Conservation (phyloP, 2,329 filamentous ascomycete genomes). For the Scolecobasidium constrictum region DNA sequence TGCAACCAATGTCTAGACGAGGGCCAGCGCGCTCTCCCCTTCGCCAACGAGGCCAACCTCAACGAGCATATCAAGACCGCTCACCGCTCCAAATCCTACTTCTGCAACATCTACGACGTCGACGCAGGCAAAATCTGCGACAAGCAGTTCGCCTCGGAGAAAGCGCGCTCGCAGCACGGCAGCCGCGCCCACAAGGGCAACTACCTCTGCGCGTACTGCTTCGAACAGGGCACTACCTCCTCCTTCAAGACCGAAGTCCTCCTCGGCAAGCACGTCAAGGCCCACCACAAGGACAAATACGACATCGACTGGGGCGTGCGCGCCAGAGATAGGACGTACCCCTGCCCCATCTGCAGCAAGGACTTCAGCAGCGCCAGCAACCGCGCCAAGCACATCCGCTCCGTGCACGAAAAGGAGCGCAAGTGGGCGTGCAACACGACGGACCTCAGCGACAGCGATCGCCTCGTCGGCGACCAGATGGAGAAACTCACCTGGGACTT, state of each 20-base stretch:
- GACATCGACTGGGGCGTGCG: constrained; percentile 14
- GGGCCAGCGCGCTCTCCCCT: constrained; percentile 46
- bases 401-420: constrained; percentile 60
- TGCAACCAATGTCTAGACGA: constrained; percentile 62
- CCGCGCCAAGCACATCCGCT: constrained; percentile 66
- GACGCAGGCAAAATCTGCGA: constrained; percentile 12
- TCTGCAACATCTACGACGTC: constrained; percentile 61
- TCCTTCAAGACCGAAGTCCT: constrained; percentile 27
- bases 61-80: constrained; percentile 59
- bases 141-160: not conserved
- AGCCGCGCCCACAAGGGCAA: not conserved
- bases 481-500: constrained; percentile 36
- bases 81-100: constrained; percentile 61
- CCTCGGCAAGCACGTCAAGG: constrained; percentile 17
- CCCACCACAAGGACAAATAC: constrained; percentile 11
- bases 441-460: constrained; percentile 43
- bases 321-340: not conserved
- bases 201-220: not conserved
- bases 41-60: constrained; percentile 62
- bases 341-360: not conserved
- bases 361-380: constrained; percentile 79
- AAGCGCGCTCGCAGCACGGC: not conserved
- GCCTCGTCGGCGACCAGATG: constrained; percentile 24
- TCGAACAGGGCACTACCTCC: not conserved
- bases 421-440: constrained; percentile 70